Percentiles rank a stretch among this genome's conserved stretches.
phyloP scores from a whole-genome alignment of 2,329 filamentous ascomycete species.

The Bipolaris victoriae region DNA sequence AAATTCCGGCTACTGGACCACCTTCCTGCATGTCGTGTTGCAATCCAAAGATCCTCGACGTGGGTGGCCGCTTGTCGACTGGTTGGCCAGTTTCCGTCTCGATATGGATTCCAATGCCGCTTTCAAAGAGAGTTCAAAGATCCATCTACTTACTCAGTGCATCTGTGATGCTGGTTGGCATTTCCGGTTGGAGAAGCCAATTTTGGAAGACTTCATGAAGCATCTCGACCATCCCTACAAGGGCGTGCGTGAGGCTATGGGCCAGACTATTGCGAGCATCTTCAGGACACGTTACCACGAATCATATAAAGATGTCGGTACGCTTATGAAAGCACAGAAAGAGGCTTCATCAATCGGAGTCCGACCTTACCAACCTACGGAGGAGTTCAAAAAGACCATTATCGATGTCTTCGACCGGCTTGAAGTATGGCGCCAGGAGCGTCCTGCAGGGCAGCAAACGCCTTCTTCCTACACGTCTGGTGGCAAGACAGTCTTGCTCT shows the following conservation, averaged over 20 bases:
- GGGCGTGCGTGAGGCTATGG: slow-evolving; percentile 92
- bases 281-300: slow-evolving; percentile 94
- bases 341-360: slow-evolving; percentile 80
- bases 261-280: slow-evolving; percentile 83
- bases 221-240: slow-evolving; percentile 99
- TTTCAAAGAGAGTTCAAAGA: slow-evolving; percentile 98
- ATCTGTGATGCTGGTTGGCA: slow-evolving; percentile 94
- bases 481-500: slow-evolving; percentile 92
- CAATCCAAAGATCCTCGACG: slow-evolving; percentile 89
- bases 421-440: slow-evolving; percentile 85
- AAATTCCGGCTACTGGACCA: slow-evolving; percentile 93
- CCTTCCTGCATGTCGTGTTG: slow-evolving; percentile 86
- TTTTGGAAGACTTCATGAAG: slow-evolving; percentile 83
- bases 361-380: slow-evolving; percentile 78
- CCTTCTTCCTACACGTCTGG: slow-evolving; percentile 94
- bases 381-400: slow-evolving; percentile 75
- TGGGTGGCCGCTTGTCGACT: slow-evolving; percentile 83
- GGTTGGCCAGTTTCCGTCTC: slow-evolving; percentile 81
- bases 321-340: slow-evolving; percentile 79
- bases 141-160: slow-evolving; percentile 85
- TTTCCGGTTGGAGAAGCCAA: slow-evolving; percentile 87
- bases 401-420: slow-evolving; percentile 77
- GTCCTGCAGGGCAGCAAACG: slow-evolving; percentile 85
- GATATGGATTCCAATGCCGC: slow-evolving; percentile 96
- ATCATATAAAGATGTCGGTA: slow-evolving; percentile 80